Evolutionary conservation across 2,329 filamentous ascomycete species (phyloP).

Genomic region (Alternaria sp.): DNA sequence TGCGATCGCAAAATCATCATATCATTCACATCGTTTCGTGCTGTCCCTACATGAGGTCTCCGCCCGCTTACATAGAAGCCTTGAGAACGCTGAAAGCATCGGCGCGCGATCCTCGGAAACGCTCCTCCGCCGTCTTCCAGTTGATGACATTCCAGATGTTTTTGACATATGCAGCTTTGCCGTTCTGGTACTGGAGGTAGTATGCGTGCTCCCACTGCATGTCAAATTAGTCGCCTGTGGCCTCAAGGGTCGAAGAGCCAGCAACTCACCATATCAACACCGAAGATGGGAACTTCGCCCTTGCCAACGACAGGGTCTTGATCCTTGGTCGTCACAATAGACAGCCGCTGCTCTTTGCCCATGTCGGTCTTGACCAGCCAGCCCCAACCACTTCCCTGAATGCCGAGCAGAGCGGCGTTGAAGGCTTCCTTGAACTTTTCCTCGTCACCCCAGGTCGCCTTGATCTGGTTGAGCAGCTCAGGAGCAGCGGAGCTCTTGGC

Average conservation of each 20-base stretch:
- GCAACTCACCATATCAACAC: constrained; percentile 70
- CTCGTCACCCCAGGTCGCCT: constrained; percentile 71
- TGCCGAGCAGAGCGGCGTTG: constrained; percentile 67
- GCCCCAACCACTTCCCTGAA: constrained; percentile 88
- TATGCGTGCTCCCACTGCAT: constrained; percentile 83
- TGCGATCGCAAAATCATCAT: neutral
- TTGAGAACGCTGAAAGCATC: constrained; percentile 50
- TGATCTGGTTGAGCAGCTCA: constrained; percentile 66
- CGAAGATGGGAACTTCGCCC: constrained; percentile 70
- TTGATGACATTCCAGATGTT: constrained; percentile 82
- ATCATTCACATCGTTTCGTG: neutral
- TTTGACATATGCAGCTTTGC: constrained; percentile 75
- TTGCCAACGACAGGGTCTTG: constrained; percentile 76
- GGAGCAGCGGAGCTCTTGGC: constrained; percentile 64
- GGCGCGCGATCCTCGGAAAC: constrained; percentile 59
- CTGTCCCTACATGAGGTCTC: neutral
- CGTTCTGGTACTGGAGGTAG: constrained; percentile 82
- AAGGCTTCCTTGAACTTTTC: constrained; percentile 71
- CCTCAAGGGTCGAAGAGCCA: neutral
- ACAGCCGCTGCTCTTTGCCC: constrained; percentile 59
- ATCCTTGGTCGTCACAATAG: constrained; percentile 82
- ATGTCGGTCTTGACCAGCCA: constrained; percentile 76
- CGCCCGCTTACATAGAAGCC: constrained; percentile 36
- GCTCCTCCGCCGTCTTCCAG: constrained; percentile 72
- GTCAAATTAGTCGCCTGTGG: neutral